Conservation (phyloP, 1,284 basidiomycete genomes). For the Rhodofomes roseus region DNA sequence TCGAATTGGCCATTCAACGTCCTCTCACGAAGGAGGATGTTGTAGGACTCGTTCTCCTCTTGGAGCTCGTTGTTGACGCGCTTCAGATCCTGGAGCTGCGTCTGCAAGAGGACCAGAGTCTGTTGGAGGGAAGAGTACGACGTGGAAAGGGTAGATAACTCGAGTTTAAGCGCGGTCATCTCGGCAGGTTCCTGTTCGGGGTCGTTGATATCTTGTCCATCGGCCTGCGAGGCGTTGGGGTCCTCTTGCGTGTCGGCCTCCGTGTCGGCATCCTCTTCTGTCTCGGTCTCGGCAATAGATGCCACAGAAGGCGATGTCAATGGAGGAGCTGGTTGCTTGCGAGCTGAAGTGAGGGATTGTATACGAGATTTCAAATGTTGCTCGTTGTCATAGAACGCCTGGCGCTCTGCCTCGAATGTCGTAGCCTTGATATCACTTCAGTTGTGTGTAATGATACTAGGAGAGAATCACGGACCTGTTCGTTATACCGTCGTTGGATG, state of each 20-base stretch:
- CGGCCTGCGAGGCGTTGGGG: constrained; percentile 18
- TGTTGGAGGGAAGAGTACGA: constrained; percentile 77
- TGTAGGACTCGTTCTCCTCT: constrained; percentile 94
- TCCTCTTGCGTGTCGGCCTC: constrained; percentile 13
- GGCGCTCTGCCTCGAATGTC: constrained; percentile 81
- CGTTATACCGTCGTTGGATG: constrained; percentile 73
- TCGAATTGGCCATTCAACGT: constrained; percentile 86
- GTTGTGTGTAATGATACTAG: not conserved
- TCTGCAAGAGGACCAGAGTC: constrained; percentile 71
- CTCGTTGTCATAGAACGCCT: constrained; percentile 84
- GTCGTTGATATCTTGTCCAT: constrained; percentile 48
- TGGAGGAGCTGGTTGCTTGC: constrained; percentile 41
- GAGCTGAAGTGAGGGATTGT: constrained; percentile 66
- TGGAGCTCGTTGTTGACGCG: constrained; percentile 78
- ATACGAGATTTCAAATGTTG: constrained; percentile 86
- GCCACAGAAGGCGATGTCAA: constrained; percentile 29
- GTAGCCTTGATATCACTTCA: constrained; percentile 45
- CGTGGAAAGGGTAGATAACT: constrained; percentile 76
- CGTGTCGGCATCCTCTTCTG: constrained; percentile 36
- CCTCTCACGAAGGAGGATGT: constrained; percentile 84
- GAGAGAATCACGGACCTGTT: constrained; percentile 50
- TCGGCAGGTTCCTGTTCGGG: constrained; percentile 74
- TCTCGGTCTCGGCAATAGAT: constrained; percentile 39
- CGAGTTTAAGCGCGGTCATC: constrained; percentile 75
- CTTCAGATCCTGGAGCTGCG: constrained; percentile 73